Conservation (phyloP, 805 yeast species). For the Ogataea neopini region DNA sequence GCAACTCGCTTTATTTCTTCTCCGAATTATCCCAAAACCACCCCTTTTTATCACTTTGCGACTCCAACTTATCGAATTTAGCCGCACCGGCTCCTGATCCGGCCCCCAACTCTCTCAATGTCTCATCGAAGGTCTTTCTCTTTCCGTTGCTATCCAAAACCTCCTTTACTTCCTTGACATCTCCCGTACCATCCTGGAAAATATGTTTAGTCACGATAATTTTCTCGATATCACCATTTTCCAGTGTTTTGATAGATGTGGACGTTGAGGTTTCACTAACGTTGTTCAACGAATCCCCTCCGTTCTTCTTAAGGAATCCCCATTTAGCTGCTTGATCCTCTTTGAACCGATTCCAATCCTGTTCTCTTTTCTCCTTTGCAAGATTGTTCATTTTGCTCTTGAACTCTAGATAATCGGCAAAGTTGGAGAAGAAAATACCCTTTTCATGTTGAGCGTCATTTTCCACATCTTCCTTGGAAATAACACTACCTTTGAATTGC, state of each 20-base stretch:
- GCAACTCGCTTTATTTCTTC: conserved; percentile 12
- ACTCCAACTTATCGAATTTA: too few relatives aligned
- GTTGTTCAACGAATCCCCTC: background rate
- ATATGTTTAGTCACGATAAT: conserved; percentile 37
- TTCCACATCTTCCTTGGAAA: conserved; percentile 63
- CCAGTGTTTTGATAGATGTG: conserved; percentile 38
- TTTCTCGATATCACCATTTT: conserved; percentile 46
- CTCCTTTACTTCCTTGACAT: conserved; percentile 40
- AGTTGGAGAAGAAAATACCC: conserved; percentile 65
- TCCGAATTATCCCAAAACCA: conserved; percentile 34
- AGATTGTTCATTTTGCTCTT: conserved; percentile 51
- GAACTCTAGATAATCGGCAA: conserved; percentile 69
- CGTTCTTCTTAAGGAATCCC: conserved; percentile 18
- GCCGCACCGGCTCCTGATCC: too few relatives aligned
- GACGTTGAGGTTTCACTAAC: conserved; percentile 41
- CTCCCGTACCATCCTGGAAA: conserved; percentile 46
- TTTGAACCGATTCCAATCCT: conserved; percentile 27
- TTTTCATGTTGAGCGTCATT: conserved; percentile 40
- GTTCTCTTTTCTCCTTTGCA: conserved; percentile 39
- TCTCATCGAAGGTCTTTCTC: conserved; percentile 28
- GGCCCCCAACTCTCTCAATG: conserved; percentile 12
- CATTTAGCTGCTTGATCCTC: conserved; percentile 30
- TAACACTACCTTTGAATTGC: conserved; percentile 34
- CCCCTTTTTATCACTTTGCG: too few relatives aligned
- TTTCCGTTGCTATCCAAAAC: conserved; percentile 40